Evolutionary conservation across 805 yeast genomes (phyloP).

Genomic region (Starmerella bombicola): DNA sequence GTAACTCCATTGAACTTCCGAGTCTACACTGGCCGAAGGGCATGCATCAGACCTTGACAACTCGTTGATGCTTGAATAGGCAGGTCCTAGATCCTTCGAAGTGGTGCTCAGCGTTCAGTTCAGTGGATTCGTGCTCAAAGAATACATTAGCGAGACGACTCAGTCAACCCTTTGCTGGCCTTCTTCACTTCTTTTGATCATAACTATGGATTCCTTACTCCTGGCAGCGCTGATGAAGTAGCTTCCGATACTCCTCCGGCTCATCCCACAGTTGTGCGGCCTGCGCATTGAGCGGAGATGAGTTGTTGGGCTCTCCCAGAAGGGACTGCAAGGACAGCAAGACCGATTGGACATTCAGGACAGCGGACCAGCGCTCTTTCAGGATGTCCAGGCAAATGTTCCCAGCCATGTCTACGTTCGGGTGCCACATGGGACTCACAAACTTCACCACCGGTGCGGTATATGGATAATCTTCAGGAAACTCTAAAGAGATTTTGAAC

Average conservation of each 20-base stretch:
- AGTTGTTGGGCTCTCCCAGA: conserved; percentile 51
- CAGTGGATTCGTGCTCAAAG: no score
- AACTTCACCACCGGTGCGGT: conserved; percentile 45
- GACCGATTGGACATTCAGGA: conserved; percentile 49
- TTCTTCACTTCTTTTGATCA: no score
- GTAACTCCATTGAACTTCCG: no score
- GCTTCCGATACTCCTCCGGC: conserved; percentile 33
- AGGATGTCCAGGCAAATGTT: conserved; percentile 52
- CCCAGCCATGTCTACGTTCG: conserved; percentile 54
- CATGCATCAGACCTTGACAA: no score
- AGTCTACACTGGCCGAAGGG: no score
- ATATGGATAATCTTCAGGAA: conserved; percentile 47
- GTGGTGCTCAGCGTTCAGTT: no score
- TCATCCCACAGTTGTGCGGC: conserved; percentile 47
- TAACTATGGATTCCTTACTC: no score
- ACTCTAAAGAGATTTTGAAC: conserved; percentile 39
- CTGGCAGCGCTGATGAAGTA: conserved; percentile 31
- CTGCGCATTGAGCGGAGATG: conserved; percentile 42
- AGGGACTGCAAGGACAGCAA: conserved; percentile 46
- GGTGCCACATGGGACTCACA: conserved; percentile 52
- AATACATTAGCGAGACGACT: no score
- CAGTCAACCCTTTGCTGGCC: no score
- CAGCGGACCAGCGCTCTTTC: conserved; percentile 54
- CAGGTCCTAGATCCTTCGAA: no score
- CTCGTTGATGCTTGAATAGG: no score